Conservation (phyloP, 2,329 filamentous ascomycete genomes). For the Aspergillus sp. region DNA sequence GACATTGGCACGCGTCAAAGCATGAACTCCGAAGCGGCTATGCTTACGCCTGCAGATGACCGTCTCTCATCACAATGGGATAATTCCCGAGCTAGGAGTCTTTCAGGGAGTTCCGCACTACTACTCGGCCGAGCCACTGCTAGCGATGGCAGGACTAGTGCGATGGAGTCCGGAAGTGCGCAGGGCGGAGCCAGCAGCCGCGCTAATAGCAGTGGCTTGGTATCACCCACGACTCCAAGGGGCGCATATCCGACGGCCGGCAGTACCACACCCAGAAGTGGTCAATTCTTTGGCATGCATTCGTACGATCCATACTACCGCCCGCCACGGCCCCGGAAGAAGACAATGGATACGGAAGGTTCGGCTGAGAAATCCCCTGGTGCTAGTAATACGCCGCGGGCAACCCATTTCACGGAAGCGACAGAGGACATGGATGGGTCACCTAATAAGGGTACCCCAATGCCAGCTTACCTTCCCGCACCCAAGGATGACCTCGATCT, state of each 20-base stretch:
- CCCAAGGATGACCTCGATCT: slow-evolving; percentile 49
- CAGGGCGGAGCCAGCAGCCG: slow-evolving; percentile 44
- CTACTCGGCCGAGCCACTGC: slow-evolving; percentile 46
- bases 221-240: slow-evolving; percentile 65
- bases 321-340: slow-evolving; percentile 63
- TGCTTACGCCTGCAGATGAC: slow-evolving; percentile 62
- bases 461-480: slow-evolving; percentile 46
- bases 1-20: slow-evolving; percentile 64
- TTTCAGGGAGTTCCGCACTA: slow-evolving; percentile 55
- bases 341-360: slow-evolving; percentile 50
- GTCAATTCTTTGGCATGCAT: slow-evolving; percentile 39
- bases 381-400: slow-evolving; percentile 21
- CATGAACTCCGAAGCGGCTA: slow-evolving; percentile 72
- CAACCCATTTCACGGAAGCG: neutral
- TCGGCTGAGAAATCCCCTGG: slow-evolving; percentile 33
- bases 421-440: slow-evolving; percentile 22
- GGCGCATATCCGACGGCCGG: slow-evolving; percentile 47
- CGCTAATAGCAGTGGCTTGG: slow-evolving; percentile 53
- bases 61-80: slow-evolving; percentile 52
- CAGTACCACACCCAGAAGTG: slow-evolving; percentile 34
- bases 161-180: slow-evolving; percentile 44
- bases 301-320: slow-evolving; percentile 78
- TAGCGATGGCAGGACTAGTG: slow-evolving; percentile 42
- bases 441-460: slow-evolving; percentile 39
- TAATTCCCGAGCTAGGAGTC: slow-evolving; percentile 48